Evolutionary conservation across 345 rosid genomes (phyloP).

Genomic region (Gossypium raimondii): DNA sequence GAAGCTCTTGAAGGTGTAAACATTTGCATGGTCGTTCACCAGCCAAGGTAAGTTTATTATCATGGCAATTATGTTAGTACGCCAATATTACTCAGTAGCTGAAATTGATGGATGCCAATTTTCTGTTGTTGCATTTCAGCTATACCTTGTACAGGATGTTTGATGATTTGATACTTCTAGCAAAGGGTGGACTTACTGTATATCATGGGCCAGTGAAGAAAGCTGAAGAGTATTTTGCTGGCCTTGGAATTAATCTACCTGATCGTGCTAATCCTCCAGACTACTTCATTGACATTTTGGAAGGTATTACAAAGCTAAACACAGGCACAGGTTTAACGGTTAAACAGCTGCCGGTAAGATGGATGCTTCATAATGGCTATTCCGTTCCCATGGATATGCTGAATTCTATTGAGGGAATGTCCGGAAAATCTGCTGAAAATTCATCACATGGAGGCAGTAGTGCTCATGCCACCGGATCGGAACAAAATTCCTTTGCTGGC

Average conservation of each 20-base stretch:
- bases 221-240: slow-evolving; percentile 79
- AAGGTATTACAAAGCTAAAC: slow-evolving; percentile 74
- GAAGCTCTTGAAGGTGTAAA: slow-evolving; percentile 99
- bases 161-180: slow-evolving; percentile 92
- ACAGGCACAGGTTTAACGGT: slow-evolving; percentile 54
- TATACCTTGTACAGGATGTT: slow-evolving; percentile 89
- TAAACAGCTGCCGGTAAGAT: slow-evolving; percentile 83
- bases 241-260: slow-evolving; percentile 79
- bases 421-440: slow-evolving; percentile 39
- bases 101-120: neutral
- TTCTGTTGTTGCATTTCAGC: slow-evolving; percentile 37
- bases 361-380: slow-evolving; percentile 98
- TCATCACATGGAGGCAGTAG: slow-evolving; percentile 50
- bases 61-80: neutral
- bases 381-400: slow-evolving; percentile 90
- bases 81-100: neutral
- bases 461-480: slow-evolving; percentile 21
- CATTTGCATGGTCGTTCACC: slow-evolving; percentile 93
- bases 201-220: slow-evolving; percentile 96
- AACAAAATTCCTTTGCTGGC: slow-evolving; percentile 61
- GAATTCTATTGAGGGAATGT: slow-evolving; percentile 47
- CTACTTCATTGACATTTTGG: slow-evolving; percentile 90
- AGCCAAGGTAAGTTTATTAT: slow-evolving; percentile 63
- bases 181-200: slow-evolving; percentile 88
- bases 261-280: slow-evolving; percentile 97